Percentiles rank a stretch among this genome's conserved stretches.
Evolutionary conservation across 2,329 filamentous ascomycete genomes (phyloP).

Genomic region (Penicillium verrucosum): DNA sequence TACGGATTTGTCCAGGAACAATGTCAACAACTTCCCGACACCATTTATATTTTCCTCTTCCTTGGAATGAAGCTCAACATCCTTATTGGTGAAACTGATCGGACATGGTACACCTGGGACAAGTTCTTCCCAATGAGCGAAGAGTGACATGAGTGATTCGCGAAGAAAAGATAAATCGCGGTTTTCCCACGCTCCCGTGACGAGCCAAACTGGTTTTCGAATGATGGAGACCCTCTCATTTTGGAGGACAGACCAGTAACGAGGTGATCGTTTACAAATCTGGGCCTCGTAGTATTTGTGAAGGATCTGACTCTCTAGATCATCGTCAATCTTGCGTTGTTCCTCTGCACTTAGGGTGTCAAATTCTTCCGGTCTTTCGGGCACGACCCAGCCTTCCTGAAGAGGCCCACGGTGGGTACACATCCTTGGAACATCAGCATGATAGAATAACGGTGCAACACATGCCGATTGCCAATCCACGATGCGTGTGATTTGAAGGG

Average conservation of each 20-base stretch:
- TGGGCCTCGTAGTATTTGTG: slow-evolving; percentile 38
- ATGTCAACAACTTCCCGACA: slow-evolving; percentile 28
- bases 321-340: slow-evolving; percentile 24
- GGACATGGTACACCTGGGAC: slow-evolving; percentile 20
- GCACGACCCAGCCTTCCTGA: slow-evolving; percentile 31
- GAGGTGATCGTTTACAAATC: slow-evolving; percentile 28
- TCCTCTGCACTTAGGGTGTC: slow-evolving; percentile 25
- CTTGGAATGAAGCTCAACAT: slow-evolving; percentile 24
- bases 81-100: slow-evolving; percentile 22
- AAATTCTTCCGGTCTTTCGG: slow-evolving; percentile 28
- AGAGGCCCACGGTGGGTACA: slow-evolving; percentile 29
- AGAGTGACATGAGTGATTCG: slow-evolving; percentile 26
- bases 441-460: slow-evolving; percentile 29
- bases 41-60: slow-evolving; percentile 34
- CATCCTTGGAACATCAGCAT: slow-evolving; percentile 29
- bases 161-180: slow-evolving; percentile 34
- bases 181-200: slow-evolving; percentile 33
- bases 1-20: slow-evolving; percentile 28
- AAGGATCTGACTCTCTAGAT: slow-evolving; percentile 33
- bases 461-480: slow-evolving; percentile 27
- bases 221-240: too few relatives aligned
- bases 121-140: slow-evolving; percentile 23
- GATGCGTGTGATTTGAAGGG: slow-evolving; percentile 23
- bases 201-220: slow-evolving; percentile 27
- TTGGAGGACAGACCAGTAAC: slow-evolving; percentile 29